phyloP scores from a whole-genome alignment of 2,329 filamentous ascomycete genomes.

The Aspergillus fumigatus region DNA sequence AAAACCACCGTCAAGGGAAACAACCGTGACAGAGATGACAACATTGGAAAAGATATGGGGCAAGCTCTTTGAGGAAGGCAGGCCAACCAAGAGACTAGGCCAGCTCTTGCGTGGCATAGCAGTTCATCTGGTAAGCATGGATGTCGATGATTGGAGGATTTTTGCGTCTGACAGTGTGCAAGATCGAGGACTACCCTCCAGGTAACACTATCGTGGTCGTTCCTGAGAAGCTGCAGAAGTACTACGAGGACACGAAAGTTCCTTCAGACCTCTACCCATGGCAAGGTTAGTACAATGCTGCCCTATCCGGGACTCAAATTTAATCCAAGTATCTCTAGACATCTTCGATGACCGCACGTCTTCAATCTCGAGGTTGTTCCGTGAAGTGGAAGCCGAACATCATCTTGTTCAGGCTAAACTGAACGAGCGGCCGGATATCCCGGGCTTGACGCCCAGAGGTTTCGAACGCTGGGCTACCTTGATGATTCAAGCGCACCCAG shows the following conservation, averaged over 20 bases:
- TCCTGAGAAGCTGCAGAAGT: constrained; percentile 68
- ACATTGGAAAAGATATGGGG: constrained; percentile 73
- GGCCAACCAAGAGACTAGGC: constrained; percentile 62
- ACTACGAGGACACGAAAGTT: constrained; percentile 65
- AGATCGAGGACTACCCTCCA: constrained; percentile 67
- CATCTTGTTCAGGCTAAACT: constrained; percentile 58
- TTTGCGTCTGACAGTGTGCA: constrained; percentile 10
- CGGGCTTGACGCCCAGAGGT: constrained; percentile 62
- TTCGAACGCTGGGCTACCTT: constrained; percentile 68
- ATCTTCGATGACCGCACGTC: constrained; percentile 53
- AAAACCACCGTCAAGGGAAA: constrained; percentile 34
- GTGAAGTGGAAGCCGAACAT: constrained; percentile 53
- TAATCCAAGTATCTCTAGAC: constrained; percentile 32
- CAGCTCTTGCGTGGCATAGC: constrained; percentile 72
- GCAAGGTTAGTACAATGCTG: constrained; percentile 46
- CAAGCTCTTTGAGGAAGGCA: constrained; percentile 63
- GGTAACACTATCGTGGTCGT: constrained; percentile 66
- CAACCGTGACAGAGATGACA: constrained; percentile 48
- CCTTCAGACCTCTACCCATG: constrained; percentile 65
- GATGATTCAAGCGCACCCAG: constrained; percentile 70
- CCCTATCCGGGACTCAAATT: not conserved
- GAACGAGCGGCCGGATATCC: constrained; percentile 54
- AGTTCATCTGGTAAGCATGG: constrained; percentile 60
- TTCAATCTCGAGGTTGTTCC: constrained; percentile 57
- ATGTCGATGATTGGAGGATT: not conserved